These are phyloP conservation scores for Corylus heterophylla DNA, from an alignment of 306 rosid genomes.

Conservation along the genomic window DNA sequence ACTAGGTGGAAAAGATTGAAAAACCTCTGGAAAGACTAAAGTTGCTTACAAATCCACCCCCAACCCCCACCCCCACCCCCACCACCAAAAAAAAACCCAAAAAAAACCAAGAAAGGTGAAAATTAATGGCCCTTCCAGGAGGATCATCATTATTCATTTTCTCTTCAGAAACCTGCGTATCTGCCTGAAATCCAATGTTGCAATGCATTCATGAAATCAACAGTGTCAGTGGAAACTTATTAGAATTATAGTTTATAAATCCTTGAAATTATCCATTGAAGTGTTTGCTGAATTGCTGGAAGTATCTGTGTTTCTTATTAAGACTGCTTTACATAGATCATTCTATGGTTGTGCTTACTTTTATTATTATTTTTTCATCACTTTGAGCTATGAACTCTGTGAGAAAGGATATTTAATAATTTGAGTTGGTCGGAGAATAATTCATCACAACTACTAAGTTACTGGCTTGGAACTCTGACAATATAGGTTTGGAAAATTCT, in stretches of 20 bases:
- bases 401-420: background rate
- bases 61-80: too few relatives aligned
- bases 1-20: background rate
- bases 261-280: background rate
- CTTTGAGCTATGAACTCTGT: background rate
- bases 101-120: too few relatives aligned
- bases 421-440: background rate
- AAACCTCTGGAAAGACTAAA: background rate
- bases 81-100: too few relatives aligned
- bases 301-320: background rate
- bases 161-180: too few relatives aligned
- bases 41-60: too few relatives aligned
- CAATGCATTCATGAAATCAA: background rate
- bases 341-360: background rate
- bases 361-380: background rate
- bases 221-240: background rate
- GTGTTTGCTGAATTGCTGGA: conserved; percentile 10
- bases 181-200: background rate
- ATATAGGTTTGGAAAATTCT: conserved; percentile 81
- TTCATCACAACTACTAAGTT: conserved; percentile 12
- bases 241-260: background rate
- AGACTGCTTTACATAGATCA: background rate
- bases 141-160: too few relatives aligned
- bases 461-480: conserved; percentile 30
- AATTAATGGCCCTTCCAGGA: too few relatives aligned